Base-by-base conservation (phyloP, 2,329 filamentous ascomycete genomes). In the Diaporthe citriasiana region DNA sequence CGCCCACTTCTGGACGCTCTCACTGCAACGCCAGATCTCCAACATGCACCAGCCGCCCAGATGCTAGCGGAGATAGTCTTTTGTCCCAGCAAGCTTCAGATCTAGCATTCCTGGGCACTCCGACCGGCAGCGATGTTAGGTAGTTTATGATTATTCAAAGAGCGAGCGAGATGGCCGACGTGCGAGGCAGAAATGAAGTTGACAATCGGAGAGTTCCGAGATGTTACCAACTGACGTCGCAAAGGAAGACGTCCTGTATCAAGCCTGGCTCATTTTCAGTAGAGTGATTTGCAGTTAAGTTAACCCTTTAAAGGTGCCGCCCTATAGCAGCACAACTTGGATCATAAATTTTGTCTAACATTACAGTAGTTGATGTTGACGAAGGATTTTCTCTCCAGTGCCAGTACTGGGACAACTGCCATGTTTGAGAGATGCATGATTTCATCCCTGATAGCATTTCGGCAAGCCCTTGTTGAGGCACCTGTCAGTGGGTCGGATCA, bases 21-120 rank as follows among this genome's bases (percentile, higher is more conserved):
- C 13, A 13, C 13, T 25, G 27, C 3, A 22, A 13, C 3, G 3
- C 42, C 2, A n/a, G 27, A 50, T 51, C 42, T 35, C 42, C 42
- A 35, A 66, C 30, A 1, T 25, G 45, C 27, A 27, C 12, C 35
- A 3, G 27, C 27, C 25, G 30, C 42, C 45, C 60, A 66, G 60
- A 50, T 38, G 60, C 45, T 66, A 66, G 42, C n/a, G 63, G 63
- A 66, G 63, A 66, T 66, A 66, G 30, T 33, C 4, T 27, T 45
- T 38, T 9, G 63, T 66, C 63, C 63, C 63, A 45, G 63, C 22
- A 51, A 66, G 63, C 8, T 38, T n/a, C 30, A 19, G 30, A 19
- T 66, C 12, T 4, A n/a, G 30, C n/a, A 38, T 38, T 53, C 15
- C 38, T 66, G 30, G 63, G n/a, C n/a, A 51, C 33, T 53, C 33